These are phyloP conservation scores for Trichoderma reesei DNA, from an alignment of 495 filamentous ascomycete species.

Conservation along the genomic window DNA sequence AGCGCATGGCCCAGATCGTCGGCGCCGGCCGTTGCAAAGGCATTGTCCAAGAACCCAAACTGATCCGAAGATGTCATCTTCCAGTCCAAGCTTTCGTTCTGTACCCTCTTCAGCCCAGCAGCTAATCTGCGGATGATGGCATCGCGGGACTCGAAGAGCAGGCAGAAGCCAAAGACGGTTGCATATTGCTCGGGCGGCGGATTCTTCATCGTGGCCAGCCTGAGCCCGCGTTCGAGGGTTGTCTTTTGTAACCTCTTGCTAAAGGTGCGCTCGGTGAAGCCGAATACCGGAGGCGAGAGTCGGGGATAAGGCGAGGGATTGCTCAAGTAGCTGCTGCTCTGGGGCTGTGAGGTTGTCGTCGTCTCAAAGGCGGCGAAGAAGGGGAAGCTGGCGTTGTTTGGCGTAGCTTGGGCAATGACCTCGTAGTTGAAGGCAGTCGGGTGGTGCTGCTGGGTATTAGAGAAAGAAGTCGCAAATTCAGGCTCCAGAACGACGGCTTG, in stretches of 20 bases:
- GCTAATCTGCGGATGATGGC: conserved; percentile 38
- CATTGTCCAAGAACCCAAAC: not conserved
- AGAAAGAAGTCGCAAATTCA: not conserved
- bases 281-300: conserved; percentile 33
- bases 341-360: conserved; percentile 9
- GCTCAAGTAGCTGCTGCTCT: not conserved
- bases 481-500: not conserved
- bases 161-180: conserved; percentile 56
- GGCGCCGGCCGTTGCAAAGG: not conserved
- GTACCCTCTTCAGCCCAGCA: conserved; percentile 27
- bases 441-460: not conserved
- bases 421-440: conserved; percentile 18
- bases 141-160: conserved; percentile 44
- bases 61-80: conserved; percentile 32
- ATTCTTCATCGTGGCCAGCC: conserved; percentile 47
- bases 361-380: conserved; percentile 18
- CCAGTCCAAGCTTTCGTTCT: conserved; percentile 47
- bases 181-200: conserved; percentile 40
- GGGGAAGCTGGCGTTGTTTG: conserved; percentile 25
- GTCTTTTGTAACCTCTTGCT: conserved; percentile 59
- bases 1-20: not conserved
- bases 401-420: conserved; percentile 25
- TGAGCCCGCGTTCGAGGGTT: conserved; percentile 51
- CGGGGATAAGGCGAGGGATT: conserved; percentile 16
- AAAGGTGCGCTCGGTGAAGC: conserved; percentile 58